phyloP scores from a whole-genome alignment of 2,329 filamentous ascomycete species.

The Aschersonia sp. region DNA sequence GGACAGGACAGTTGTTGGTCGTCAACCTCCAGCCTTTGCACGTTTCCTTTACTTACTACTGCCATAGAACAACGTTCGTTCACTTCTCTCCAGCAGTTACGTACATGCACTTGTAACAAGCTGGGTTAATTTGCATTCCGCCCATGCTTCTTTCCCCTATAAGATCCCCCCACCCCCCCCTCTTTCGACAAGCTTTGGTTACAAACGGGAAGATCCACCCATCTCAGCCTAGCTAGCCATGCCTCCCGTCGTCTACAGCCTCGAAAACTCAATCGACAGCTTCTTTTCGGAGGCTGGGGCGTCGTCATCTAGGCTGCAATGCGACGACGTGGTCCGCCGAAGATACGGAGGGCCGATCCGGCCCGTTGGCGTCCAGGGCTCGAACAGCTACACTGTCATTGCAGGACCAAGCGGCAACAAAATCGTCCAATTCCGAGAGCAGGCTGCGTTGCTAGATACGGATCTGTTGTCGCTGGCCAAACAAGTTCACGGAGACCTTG shows the following conservation, averaged over 20 bases:
- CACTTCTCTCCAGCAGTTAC: no score
- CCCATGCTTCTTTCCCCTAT: no score
- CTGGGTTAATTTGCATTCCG: no score
- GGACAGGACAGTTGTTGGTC: no score
- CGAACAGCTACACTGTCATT: slow-evolving; percentile 6
- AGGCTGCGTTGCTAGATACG: slow-evolving; percentile 1
- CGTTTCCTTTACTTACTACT: no score
- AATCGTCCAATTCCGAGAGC: slow-evolving; percentile 8
- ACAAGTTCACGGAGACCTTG: slow-evolving; percentile 1
- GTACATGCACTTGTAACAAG: no score
- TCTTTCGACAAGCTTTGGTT: no score
- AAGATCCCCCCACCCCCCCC: no score
- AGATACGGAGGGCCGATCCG: not conserved
- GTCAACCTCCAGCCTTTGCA: no score
- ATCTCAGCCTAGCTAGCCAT: not conserved
- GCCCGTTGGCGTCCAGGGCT: slow-evolving; percentile 5
- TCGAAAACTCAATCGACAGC: not conserved
- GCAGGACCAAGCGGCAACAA: slow-evolving; percentile 1
- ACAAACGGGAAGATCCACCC: no score
- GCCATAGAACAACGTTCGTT: no score
- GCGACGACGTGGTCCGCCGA: not conserved
- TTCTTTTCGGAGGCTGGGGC: not conserved
- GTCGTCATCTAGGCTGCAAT: not conserved
- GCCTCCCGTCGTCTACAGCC: not conserved
- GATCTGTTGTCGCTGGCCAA: slow-evolving; percentile 3